Conservation (phyloP, 2,329 filamentous ascomycete genomes). For the Dryadomyces quercivorus region DNA sequence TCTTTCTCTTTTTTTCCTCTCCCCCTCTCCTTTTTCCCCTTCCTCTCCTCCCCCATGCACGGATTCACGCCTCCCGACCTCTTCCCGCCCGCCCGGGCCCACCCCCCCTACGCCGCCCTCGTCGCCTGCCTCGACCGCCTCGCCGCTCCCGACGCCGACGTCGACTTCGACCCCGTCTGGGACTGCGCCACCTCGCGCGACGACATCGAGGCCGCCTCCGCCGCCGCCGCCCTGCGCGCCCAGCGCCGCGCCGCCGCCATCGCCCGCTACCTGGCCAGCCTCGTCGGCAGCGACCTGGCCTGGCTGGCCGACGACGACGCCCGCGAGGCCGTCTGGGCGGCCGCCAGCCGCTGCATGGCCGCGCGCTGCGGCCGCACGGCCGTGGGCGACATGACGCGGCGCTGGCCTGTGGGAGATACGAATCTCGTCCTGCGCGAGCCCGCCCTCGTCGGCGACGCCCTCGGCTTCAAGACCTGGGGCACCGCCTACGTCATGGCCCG, state of each 20-base stretch:
- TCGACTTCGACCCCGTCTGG: constrained; percentile 40
- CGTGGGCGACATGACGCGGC: constrained; percentile 44
- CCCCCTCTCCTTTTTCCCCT: not conserved
- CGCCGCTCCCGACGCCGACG: not conserved
- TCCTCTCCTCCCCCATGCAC: not conserved
- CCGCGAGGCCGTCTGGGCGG: constrained; percentile 61
- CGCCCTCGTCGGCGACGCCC: constrained; percentile 71
- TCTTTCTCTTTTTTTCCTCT: not conserved
- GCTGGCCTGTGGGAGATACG: constrained; percentile 34
- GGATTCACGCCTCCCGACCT: constrained; percentile 31
- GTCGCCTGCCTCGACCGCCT: constrained; percentile 55
- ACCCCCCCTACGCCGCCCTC: constrained; percentile 53
- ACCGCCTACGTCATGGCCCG: constrained; percentile 77
- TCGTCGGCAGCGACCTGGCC: constrained; percentile 52
- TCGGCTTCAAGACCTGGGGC: constrained; percentile 93
- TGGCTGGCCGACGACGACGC: constrained; percentile 59
- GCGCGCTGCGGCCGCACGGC: constrained; percentile 68
- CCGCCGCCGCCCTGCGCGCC: constrained; percentile 29
- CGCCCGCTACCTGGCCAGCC: constrained; percentile 53
- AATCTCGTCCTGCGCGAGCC: constrained; percentile 72
- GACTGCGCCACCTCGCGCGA: constrained; percentile 30
- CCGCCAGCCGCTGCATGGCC: constrained; percentile 66
- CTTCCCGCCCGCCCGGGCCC: constrained; percentile 73
- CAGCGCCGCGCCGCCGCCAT: constrained; percentile 29
- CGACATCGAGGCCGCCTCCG: constrained; percentile 24